These are phyloP conservation scores for Rosellinia necatrix DNA, from an alignment of 2,329 filamentous ascomycete species.

Conservation along the genomic window DNA sequence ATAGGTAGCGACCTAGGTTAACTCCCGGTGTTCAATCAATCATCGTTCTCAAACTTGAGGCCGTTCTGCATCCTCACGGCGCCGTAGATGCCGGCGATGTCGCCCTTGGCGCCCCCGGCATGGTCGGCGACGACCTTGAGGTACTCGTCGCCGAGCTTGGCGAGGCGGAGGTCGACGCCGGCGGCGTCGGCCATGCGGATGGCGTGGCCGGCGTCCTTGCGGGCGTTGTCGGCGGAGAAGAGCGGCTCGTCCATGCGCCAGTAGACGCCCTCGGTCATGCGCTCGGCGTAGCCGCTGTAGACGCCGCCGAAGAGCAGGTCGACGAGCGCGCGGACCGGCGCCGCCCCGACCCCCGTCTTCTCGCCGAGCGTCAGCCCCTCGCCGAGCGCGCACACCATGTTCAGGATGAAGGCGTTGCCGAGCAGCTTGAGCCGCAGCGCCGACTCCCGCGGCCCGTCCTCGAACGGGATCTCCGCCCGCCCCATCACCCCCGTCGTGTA, in stretches of 20 bases:
- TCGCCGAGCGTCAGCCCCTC: conserved; percentile 81
- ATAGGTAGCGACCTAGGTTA: too few species aligned
- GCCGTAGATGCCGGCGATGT: conserved; percentile 84
- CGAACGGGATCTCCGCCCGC: conserved; percentile 56
- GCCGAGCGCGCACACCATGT: conserved; percentile 79
- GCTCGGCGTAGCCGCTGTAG: conserved; percentile 73
- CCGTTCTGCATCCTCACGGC: conserved; percentile 75
- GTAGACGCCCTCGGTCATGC: conserved; percentile 79
- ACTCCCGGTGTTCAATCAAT: conserved; percentile 29
- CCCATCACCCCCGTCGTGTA: conserved; percentile 71
- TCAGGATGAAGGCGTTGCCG: conserved; percentile 84
- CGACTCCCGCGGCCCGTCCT: conserved; percentile 46
- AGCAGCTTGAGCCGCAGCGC: conserved; percentile 78
- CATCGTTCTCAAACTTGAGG: conserved; percentile 71
- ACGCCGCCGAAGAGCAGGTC: conserved; percentile 76
- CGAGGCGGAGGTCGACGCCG: conserved; percentile 66
- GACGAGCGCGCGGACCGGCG: conserved; percentile 72
- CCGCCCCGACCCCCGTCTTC: conserved; percentile 74
- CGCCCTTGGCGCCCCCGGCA: conserved; percentile 67
- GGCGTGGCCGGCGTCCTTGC: conserved; percentile 82
- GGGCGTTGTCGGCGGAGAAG: conserved; percentile 79
- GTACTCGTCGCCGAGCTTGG: conserved; percentile 71
- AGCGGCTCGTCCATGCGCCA: conserved; percentile 76
- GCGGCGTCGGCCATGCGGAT: conserved; percentile 65
- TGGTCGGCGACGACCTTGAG: conserved; percentile 71